Conservation (phyloP, 495 filamentous ascomycete genomes). For the Penicillium malachiteum region DNA sequence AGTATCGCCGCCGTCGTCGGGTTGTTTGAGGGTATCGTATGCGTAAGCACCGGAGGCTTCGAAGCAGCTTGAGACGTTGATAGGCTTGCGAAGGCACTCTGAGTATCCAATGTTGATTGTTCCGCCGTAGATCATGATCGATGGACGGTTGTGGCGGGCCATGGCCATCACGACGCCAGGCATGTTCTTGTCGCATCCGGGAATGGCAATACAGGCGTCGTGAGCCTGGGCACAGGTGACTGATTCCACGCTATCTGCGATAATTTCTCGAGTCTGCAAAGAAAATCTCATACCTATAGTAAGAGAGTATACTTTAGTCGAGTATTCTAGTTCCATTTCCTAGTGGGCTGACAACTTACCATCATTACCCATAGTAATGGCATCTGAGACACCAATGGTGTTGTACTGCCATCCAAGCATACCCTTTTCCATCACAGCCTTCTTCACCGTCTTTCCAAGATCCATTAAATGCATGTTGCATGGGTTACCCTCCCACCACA, state of each 20-base stretch:
- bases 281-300: constrained; percentile 88
- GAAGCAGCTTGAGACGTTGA: constrained; percentile 91
- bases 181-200: constrained; percentile 99
- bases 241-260: constrained; percentile 92
- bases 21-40: constrained; percentile 65
- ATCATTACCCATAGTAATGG: constrained; percentile 95
- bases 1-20: constrained; percentile 55
- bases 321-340: neutral
- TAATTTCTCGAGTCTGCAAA: constrained; percentile 91
- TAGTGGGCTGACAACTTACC: constrained; percentile 47
- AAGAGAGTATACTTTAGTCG: neutral
- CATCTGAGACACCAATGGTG: constrained; percentile 91
- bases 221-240: constrained; percentile 86
- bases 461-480: constrained; percentile 79
- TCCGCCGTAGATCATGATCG: constrained; percentile 84
- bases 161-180: constrained; percentile 82
- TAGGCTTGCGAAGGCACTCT: constrained; percentile 67
- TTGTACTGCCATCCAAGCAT: constrained; percentile 96
- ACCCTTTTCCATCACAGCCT: constrained; percentile 71
- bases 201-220: constrained; percentile 92
- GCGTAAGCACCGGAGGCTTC: constrained; percentile 86
- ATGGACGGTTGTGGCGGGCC: constrained; percentile 88
- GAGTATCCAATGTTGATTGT: constrained; percentile 87
- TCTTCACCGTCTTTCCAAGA: constrained; percentile 86
- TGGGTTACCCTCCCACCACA: constrained; percentile 99